Percentiles rank a stretch among this genome's conserved stretches.
These are phyloP conservation scores for Sergeia podlipaevii DNA, from an alignment of 208 protist genomes.

Conservation along the genomic window DNA sequence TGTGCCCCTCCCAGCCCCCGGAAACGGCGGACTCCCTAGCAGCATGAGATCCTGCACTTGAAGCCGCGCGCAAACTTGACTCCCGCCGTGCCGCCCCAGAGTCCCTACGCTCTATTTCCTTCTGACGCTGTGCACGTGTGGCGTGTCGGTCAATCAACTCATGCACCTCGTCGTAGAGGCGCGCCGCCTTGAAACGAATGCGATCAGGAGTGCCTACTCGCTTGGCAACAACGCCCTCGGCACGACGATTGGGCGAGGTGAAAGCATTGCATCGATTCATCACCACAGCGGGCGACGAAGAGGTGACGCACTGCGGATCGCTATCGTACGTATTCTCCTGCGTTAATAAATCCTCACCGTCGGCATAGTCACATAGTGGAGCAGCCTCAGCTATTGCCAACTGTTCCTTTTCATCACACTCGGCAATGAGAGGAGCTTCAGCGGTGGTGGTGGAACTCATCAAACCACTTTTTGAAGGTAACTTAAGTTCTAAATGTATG, in stretches of 20 bases:
- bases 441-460: no score
- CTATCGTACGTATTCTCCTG: no score
- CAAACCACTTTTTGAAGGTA: no score
- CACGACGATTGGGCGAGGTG: slow-evolving; percentile 2
- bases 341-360: no score
- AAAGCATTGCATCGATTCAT: background rate
- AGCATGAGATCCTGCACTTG: background rate
- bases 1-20: background rate
- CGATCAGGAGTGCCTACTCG: slow-evolving; percentile 51
- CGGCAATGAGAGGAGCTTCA: slow-evolving; percentile 4
- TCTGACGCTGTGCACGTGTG: slow-evolving; percentile 41
- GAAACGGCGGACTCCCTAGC: background rate
- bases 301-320: no score
- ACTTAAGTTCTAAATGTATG: no score
- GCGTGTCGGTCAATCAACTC: slow-evolving; percentile 50
- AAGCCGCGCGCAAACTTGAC: background rate
- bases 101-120: slow-evolving; percentile 26
- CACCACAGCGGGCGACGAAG: no score
- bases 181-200: slow-evolving; percentile 38
- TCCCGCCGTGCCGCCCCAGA: slow-evolving; percentile 14
- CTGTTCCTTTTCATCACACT: slow-evolving; percentile 6
- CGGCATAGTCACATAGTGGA: no score
- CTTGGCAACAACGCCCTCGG: background rate
- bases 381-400: no score
- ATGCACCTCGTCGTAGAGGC: slow-evolving; percentile 62